Evolutionary conservation across 1,139 yeast species (phyloP).

Genomic region (Pichia sp.): DNA sequence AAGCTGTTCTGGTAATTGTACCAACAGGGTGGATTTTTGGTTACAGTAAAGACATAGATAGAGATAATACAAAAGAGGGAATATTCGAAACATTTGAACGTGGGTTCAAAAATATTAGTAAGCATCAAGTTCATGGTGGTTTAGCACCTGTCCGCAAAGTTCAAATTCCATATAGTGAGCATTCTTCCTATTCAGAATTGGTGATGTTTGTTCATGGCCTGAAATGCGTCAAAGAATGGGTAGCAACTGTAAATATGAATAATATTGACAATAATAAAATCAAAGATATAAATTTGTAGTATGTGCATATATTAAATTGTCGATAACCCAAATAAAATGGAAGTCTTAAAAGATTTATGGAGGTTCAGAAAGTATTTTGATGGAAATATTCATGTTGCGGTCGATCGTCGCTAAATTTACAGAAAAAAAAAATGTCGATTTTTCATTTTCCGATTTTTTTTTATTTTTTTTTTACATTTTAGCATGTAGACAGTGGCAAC

Average conservation of each 20-base stretch:
- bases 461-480: no score
- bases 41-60: slow-evolving; percentile 4
- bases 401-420: neutral
- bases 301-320: no score
- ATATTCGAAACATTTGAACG: slow-evolving; percentile 3
- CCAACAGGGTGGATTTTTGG: slow-evolving; percentile 88
- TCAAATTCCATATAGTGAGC: slow-evolving; percentile 81
- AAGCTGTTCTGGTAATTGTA: slow-evolving; percentile 54
- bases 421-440: neutral
- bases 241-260: slow-evolving; percentile 61
- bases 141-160: slow-evolving; percentile 25
- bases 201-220: slow-evolving; percentile 53
- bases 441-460: neutral
- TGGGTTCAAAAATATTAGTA: slow-evolving; percentile 5
- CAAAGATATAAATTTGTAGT: neutral
- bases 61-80: neutral
- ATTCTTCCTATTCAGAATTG: slow-evolving; percentile 80
- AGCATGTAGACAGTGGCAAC: no score
- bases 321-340: neutral
- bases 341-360: neutral
- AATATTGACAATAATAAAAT: neutral
- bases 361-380: no score
- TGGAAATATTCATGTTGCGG: neutral
- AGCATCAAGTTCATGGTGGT: neutral
- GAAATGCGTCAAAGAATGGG: slow-evolving; percentile 40